Conservation (phyloP, 2,329 filamentous ascomycete genomes). For the Cercospora sp. region DNA sequence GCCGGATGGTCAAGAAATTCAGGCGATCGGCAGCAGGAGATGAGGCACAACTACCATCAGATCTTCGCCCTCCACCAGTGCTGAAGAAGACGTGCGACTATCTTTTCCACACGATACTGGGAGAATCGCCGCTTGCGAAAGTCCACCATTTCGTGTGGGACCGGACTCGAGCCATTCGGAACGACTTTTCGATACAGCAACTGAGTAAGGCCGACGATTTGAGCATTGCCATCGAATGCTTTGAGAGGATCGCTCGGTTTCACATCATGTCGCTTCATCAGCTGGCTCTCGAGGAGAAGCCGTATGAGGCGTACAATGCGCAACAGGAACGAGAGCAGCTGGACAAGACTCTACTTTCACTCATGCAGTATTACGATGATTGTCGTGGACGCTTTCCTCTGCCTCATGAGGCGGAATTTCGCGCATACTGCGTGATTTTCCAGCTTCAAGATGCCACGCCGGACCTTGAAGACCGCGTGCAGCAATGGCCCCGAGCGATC, state of each 20-base stretch:
- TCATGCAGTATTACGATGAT: conserved; percentile 63
- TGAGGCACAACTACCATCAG: conserved; percentile 63
- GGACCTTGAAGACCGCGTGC: conserved; percentile 59
- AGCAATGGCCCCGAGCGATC: conserved; percentile 55
- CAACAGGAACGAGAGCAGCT: conserved; percentile 65
- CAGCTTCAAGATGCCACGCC: conserved; percentile 53
- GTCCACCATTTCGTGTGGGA: conserved; percentile 67
- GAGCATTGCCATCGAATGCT: conserved; percentile 58
- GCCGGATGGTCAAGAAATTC: conserved; percentile 64
- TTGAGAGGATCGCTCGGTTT: conserved; percentile 64
- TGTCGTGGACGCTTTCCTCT: conserved; percentile 52
- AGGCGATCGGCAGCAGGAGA: conserved; percentile 62
- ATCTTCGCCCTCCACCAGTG: conserved; percentile 58
- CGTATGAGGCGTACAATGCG: conserved; percentile 53
- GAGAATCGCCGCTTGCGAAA: conserved; percentile 51
- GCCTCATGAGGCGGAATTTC: conserved; percentile 63
- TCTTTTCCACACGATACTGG: conserved; percentile 51
- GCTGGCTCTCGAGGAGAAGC: conserved; percentile 53
- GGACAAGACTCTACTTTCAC: conserved; percentile 61
- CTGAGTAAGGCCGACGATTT: conserved; percentile 59
- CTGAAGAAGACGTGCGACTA: conserved; percentile 48
- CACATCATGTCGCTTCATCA: conserved; percentile 64
- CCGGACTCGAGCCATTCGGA: conserved; percentile 62
- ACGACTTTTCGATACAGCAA: conserved; percentile 65
- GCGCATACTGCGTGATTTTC: conserved; percentile 61